Base-by-base conservation (phyloP, 2,329 filamentous ascomycete genomes). In the Lachnellula suecica region DNA sequence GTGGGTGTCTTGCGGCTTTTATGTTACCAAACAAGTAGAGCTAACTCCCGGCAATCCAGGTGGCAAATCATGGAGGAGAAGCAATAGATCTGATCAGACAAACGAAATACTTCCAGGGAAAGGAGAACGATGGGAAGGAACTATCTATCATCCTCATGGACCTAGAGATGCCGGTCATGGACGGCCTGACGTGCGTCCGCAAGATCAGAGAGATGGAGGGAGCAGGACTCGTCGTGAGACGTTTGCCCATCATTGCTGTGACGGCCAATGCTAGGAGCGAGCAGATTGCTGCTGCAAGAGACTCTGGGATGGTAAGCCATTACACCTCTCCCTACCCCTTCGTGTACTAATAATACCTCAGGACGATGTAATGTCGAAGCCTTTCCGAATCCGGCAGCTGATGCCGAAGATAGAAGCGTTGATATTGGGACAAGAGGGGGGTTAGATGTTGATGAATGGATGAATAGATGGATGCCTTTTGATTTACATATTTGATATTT, bases 41-140 rank as follows among this genome's bases (percentile, higher is more conserved):
- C n/a, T n/a, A n/a, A n/a, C n/a, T n/a, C n/a, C n/a, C n/a, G n/a
- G n/a, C n/a, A 41, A 82, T 81, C 0, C 75, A 78, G 54, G 80
- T 85, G 4, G 83, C 83, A 15, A 85, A 85, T 56, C 83, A 86
- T 55, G 82, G 82, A 37, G 74, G 75, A 43, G 82, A 85, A 63
- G 82, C 85, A 83, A 68, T 96, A 87, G 68, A 96, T 96, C 66
- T 97, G 88, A 7, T 77, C 65, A 1, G 89, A 84, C 3, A 86
- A 77, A 19, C 56, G 19, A 59, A 4, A 75, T 79, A 22, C 75
- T 74, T n/a, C 79, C 65, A 97, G 96, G 73, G 85, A 89, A 55
- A 92, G 91, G 66, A 97, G 96, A 0, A 91, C 91, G 13, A 97
- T 91, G 0, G 91, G 88, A 7, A 92, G 73, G 43, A 79, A 71